Percentiles rank a stretch among this genome's conserved stretches.
These are phyloP conservation scores for Ambrosiella cleistominuta DNA, from an alignment of 2,329 filamentous ascomycete genomes.

Conservation along the genomic window DNA sequence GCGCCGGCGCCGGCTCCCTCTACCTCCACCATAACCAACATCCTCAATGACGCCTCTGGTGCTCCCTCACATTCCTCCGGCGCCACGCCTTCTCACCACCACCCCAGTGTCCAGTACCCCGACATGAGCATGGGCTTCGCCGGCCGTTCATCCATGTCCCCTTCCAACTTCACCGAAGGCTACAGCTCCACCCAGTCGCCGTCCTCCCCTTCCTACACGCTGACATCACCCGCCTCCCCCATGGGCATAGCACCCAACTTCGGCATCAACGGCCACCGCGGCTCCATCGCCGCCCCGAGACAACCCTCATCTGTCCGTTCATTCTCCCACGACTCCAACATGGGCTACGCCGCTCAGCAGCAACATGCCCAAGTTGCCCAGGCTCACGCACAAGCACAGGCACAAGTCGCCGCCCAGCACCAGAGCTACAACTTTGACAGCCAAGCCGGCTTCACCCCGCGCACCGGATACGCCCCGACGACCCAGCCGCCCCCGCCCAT, in stretches of 20 bases:
- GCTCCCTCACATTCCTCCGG: not conserved
- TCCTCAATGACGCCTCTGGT: constrained; percentile 7
- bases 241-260: constrained; percentile 9
- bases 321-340: constrained; percentile 10
- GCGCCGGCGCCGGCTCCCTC: constrained; percentile 4
- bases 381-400: not conserved
- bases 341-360: not conserved
- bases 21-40: constrained; percentile 7
- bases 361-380: constrained; percentile 1
- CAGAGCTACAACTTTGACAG: constrained; percentile 1
- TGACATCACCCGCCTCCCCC: constrained; percentile 7
- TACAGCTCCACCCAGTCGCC: constrained; percentile 8
- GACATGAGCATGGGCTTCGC: constrained; percentile 6
- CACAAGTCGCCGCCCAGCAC: not conserved
- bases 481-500: not conserved
- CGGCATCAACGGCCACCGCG: not conserved
- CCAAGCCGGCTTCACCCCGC: constrained; percentile 6
- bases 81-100: constrained; percentile 1
- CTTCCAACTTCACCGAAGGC: constrained; percentile 8
- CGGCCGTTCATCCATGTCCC: constrained; percentile 9
- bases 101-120: not conserved
- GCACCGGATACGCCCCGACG: not conserved
- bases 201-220: constrained; percentile 10
- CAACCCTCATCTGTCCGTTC: constrained; percentile 6
- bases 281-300: constrained; percentile 6